Base-by-base conservation (phyloP, 306 rosid species). In the Sesbania bispinosa region DNA sequence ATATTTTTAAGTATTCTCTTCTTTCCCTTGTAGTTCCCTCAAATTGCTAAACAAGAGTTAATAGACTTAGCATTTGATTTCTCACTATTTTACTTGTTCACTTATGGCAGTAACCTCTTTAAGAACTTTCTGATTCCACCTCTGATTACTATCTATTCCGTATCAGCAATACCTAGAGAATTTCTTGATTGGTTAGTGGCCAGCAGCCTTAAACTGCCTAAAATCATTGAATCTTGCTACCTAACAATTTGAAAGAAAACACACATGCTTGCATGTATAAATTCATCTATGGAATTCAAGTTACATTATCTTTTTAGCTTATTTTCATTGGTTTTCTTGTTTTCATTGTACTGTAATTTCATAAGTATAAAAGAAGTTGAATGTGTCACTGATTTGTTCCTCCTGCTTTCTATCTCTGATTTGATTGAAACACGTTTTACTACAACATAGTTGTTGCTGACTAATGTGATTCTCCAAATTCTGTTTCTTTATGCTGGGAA, bases 1-100 rank as follows among this genome's bases (percentile, higher is more conserved):
- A 29, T 32, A 64, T 76, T 54, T 63, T 62, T 59, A 62, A 62
- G 35, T 47, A 80, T 52, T 63, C 33, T 3, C 27, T 13, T 47
- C 11, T 65, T 27, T 18, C 13, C 45, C 1, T 14, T 7, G 52
- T 55, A 54, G 18, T 57, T 43, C 27, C 24, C 47, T 70, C 67
- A 30, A 62, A 21, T 30, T 15, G 53, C 38, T 54, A 26, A 36
- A 33, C 48, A 32, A 26, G 6, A 18, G 10, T 47, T 27, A 39
- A 67, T 47, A 54, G 71, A 54, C 46, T n/a, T 29, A 48, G 65
- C 26, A 51, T 26, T 46, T 70, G 20, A 10, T 36, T 63, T 45
- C 20, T 80, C 46, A 13, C 43, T 53, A 24, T 51, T 67, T 32
- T 18, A 47, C 74, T 13, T 38, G 50, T 69, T 74, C 16, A 21